Evolutionary conservation across 2,329 filamentous ascomycete genomes (phyloP), one percentile per base, ranked within the genome.

Genomic region (Ophioceras dolichostomum): DNA sequence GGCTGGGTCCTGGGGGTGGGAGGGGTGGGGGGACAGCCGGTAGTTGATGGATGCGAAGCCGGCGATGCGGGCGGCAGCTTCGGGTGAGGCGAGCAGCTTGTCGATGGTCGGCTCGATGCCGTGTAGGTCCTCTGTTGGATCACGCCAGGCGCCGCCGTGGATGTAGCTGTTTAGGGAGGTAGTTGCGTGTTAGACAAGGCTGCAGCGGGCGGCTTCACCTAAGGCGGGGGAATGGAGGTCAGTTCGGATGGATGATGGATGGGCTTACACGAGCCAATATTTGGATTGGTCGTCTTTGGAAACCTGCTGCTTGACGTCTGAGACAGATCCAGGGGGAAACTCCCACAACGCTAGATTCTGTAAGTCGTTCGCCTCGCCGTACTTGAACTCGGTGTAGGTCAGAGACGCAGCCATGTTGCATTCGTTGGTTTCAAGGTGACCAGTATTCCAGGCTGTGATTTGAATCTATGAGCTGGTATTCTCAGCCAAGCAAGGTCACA

Each of bases 21-120:
- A 53, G 1, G 72, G 68, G 41, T 68, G 54, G 2, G 71, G 63
- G 6, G 71, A 75, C 35, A 82, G 70, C 27, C 75, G 68, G 62
- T 81, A 81, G 55, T 76, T 71, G 40, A 81, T 51, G 32, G 76
- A 78, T 20, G 76, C 71, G 49, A 83, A 72, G 41, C 70, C 79
- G 17, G 70, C 69, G 40, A 83, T 61, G 34, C 56, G 51, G 19
- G 53, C 14, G 24, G 31, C 39, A 22, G 41, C 41, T 31, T 30
- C 33, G 31, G 27, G 33, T 16, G 34, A 27, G 4, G 34, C 37
- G n/a, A 41, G 14, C 3, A 47, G 37, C 2, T 36, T 33, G 36
- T 39, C 33, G 14, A 43, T 44, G 29, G 63, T 59, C 4, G 66
- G 56, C 19, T 52, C 42, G 45, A 73, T 71, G 39, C 61, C 61